Conservation (phyloP, 139 green algal genomes). For the Coccomyxa sp. region DNA sequence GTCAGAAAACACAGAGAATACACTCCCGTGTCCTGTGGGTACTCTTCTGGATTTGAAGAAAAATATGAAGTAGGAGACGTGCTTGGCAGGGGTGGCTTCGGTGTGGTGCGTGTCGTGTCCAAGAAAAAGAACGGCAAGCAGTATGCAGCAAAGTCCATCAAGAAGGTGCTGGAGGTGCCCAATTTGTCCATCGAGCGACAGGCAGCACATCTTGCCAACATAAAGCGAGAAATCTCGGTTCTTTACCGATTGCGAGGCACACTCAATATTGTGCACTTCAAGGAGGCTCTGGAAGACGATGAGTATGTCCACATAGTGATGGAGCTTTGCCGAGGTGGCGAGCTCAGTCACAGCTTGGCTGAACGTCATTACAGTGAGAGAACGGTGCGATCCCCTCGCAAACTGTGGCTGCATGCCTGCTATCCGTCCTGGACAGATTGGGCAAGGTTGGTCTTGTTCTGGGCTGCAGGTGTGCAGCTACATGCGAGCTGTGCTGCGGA, state of each 20-base stretch:
- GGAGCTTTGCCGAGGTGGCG: constrained; percentile 78
- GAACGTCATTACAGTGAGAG: constrained; percentile 68
- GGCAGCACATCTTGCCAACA: constrained; percentile 71
- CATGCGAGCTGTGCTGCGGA: constrained; percentile 70
- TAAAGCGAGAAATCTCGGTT: constrained; percentile 60
- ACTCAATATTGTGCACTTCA: constrained; percentile 76
- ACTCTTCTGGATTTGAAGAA: neutral
- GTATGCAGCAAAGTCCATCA: constrained; percentile 78
- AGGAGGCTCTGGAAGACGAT: constrained; percentile 76
- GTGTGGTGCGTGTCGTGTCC: constrained; percentile 50
- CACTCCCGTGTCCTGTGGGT: neutral
- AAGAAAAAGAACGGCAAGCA: constrained; percentile 51
- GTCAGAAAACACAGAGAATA: neutral
- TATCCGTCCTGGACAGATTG: neutral
- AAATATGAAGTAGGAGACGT: constrained; percentile 37
- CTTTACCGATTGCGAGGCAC: constrained; percentile 65
- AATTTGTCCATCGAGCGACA: constrained; percentile 56
- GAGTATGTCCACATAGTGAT: constrained; percentile 79
- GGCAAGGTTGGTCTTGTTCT: neutral
- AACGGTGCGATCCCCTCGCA: constrained; percentile 43
- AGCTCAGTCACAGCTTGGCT: constrained; percentile 71
- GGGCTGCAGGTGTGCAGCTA: constrained; percentile 55
- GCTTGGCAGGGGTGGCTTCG: constrained; percentile 80
- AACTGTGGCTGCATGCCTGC: neutral
- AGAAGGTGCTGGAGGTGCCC: constrained; percentile 63